Base-by-base conservation (phyloP, 441 rosid genomes). In the Lepidium campestre region DNA sequence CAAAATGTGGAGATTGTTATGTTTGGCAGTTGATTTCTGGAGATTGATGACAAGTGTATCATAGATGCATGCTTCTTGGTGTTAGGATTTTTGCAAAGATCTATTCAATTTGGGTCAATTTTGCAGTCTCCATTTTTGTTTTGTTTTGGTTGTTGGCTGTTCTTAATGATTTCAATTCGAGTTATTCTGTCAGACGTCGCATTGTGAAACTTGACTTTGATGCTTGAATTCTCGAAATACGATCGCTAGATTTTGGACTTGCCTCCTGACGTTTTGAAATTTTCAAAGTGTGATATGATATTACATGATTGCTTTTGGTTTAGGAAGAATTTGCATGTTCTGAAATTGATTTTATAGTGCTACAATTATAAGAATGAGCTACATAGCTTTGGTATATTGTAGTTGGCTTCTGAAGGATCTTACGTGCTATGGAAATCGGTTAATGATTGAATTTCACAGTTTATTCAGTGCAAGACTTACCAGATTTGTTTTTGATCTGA, bases 61-160 rank as follows among this genome's bases (percentile, higher is more conserved):
- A 3, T 68, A 55, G 19, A 40, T 63, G 57, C 65, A 62, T 68
- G 72, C 12, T 73, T 55, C 52, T 67, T 29, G 2, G 48, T 61
- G 17, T 27, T 55, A 48, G 34, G 50, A 40, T 35, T 39, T 31
- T 50, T 55, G 15, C 11, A 55, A 35, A 35, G 47, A 44, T 44
- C 18, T 35, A 18, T 60, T 29, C 10, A 9, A 35, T 39, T 61
- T 6, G 35, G 62, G 49, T 74, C 19, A 31, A 56, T 62, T 54
- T 56, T 56, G 62, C 23, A 22, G 17, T 67, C 20, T 42, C 36
- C 14, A 3, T 18, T 20, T 13, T 35, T 48, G 12, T 22, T 7
- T 23, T 22, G 19, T 57, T 44, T 37, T 50, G 50, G 40, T 49
- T 47, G n/a, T n/a, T 58, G 52, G 52, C n/a, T 62, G 68, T 52